Evolutionary conservation across 768 basidiomycete genomes (phyloP), one percentile per base, ranked within the genome.

Genomic region (Leccinum olivaceopallidum): DNA sequence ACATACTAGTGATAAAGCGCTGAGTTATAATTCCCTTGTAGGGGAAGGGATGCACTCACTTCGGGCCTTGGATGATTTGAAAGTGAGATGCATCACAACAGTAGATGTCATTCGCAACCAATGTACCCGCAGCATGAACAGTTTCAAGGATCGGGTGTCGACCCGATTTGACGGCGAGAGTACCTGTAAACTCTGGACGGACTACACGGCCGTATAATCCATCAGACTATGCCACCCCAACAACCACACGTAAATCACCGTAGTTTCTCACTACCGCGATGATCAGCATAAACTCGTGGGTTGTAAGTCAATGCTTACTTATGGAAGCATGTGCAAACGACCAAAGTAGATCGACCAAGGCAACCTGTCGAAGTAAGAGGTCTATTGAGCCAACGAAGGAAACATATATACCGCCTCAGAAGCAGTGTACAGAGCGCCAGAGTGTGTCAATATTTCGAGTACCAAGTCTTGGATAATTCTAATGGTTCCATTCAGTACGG

Each of bases 71-170:
- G 34, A 99, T 83, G 32, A 98, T 83, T 73, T 98, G 95, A 70
- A 99, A 98, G 2, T 83, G 83, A 2, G 93, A 88, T 1, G 90
- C 84, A 60, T 89, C 85, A 59, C 88, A 90, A 67, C 92, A 92
- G 67, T 92, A 99, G 1, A 91, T 87, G 70, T 98, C 96, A 68
- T 98, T 98, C 5, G 92, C 83, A 4, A 98, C 86, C 28, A 95
- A 78, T 5, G 81, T 85, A 4, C 87, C 89, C 0, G 83, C 81
- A 1, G 85, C 77, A 61, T 89, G 85, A 2, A 88, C 78, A 6
- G 79, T 86, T 71, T 96, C 93, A 14, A 96, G 80, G 7, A 97
- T 81, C 1, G 96, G 95, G 71, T 98, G 95, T 3, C 92, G 83
- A 1, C 95, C 94, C 0, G 85, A 82, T 72, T 94, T 95, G 73